Evolutionary conservation across 176 grass and related monocot species (phyloP), one percentile per base, ranked within the genome.

Genomic region (Metroxylon sagu): DNA sequence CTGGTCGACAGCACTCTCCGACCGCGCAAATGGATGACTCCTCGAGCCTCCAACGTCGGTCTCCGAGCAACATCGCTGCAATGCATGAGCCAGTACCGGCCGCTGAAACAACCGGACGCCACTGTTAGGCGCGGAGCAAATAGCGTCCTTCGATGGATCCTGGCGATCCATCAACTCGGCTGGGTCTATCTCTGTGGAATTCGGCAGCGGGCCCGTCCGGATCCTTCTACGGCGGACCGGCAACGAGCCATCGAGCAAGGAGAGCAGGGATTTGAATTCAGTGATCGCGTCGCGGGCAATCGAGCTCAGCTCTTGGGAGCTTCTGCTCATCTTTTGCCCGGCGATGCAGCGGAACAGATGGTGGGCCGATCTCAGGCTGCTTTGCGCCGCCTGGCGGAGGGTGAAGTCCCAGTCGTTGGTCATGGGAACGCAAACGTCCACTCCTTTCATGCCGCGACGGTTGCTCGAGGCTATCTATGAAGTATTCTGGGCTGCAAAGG

Each of bases 351-450:
- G 19, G 27, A 69, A 43, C 1, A 69, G 54, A 5, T 56, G 29
- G 19, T 69, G 31, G 15, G 67, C 67, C 0, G 54, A 48, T 16
- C 19, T 56, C 15, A 69, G 29, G 28, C 67, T 69, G 29, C 67
- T 69, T 29, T 57, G 54, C 4, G 67, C 67, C 6, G 54, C 53
- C 48, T 49, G 53, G 31, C 25, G 67, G 29, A 69, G 57, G 67
- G 54, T 48, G 26, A 69, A 26, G 31, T 69, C 67, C 6, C 35
- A 14, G 35, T 43, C 12, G 35, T 10, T 43, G 35, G 35, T 14
- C 35, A 43, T 43, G 35, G 35, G 35, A 43, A 43, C 35, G 1
- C 35, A 12, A 43, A 10, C 35, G 35, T 43, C 35, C 21, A 18
- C 53, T 56, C 23, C 23, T 10, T 56, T 56, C 53, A 56, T 25